phyloP scores from a whole-genome alignment of 1,284 basidiomycete genomes.

The Sporisorium sorghi region DNA sequence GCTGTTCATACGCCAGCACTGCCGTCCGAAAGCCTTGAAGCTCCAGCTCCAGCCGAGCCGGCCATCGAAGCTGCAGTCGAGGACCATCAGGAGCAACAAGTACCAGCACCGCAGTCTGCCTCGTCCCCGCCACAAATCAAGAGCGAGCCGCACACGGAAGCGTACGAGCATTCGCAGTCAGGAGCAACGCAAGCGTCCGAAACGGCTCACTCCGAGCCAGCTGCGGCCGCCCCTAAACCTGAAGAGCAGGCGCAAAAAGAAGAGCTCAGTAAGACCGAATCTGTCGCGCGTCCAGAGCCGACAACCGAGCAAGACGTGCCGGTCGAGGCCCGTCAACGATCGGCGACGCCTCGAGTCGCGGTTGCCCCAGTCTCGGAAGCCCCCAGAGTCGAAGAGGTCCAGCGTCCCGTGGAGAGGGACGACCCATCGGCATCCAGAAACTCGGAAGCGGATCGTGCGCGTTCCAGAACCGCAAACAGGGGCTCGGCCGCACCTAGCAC shows the following conservation, averaged over 20 bases:
- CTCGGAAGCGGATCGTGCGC: conserved; percentile 15
- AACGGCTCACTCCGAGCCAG: neutral
- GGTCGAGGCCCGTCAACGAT: conserved; percentile 3
- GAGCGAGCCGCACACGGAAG: conserved; percentile 14
- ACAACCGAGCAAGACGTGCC: neutral
- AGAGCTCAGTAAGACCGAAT: neutral
- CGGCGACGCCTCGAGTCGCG: conserved; percentile 7
- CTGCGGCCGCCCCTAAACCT: neutral
- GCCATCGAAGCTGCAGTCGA: neutral
- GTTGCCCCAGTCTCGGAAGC: neutral
- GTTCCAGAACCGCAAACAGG: conserved; percentile 14
- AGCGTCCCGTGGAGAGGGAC: conserved; percentile 8
- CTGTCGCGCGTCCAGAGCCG: neutral
- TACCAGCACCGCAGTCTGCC: neutral
- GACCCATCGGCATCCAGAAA: conserved; percentile 7
- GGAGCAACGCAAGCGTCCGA: neutral
- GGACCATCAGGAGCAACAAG: neutral
- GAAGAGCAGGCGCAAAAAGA: conserved; percentile 2
- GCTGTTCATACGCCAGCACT: conserved; percentile 30
- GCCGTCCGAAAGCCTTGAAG: conserved; percentile 21
- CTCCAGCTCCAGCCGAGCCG: neutral
- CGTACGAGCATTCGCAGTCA: conserved; percentile 6
- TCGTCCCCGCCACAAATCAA: conserved; percentile 11
- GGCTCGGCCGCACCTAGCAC: conserved; percentile 23
- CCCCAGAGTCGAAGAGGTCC: conserved; percentile 10